Base-by-base conservation (phyloP, 139 green algal species). In the Tetraselmis chui region DNA sequence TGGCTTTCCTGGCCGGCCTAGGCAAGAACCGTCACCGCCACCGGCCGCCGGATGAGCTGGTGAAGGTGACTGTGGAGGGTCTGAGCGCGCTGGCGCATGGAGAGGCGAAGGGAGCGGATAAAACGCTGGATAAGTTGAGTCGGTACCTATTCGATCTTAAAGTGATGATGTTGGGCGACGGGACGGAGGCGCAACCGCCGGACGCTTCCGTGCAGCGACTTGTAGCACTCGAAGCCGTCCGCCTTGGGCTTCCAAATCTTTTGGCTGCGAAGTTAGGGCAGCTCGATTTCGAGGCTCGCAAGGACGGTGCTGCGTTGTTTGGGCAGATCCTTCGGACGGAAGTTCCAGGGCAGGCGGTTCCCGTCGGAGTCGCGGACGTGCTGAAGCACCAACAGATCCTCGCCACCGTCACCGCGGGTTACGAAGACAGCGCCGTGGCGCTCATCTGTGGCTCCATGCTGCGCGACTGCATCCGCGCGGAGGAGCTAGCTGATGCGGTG, bases 251-350 rank as follows among this genome's bases (percentile, higher is more conserved):
- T 5, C 45, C 45, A 18, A 5, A 25, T 5, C 45, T 67, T 5
- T 18, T 67, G 45, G 5, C 45, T 5, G 45, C 45, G 45, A 67
- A 67, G 45, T 30, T 98, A n/a, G 77, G 27, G 1, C 80, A 88
- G 31, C 87, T 98, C 27, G 94, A 96, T 28, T 98, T 98, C 85
- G 94, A 98, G 88, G 79, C 89, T 18, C 86, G 94, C 28, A 97
- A 97, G 81, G 94, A 97, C 80, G 91, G 90, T 29, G 92, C 90
- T 59, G 76, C 83, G 80, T 29, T 82, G 23, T 94, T 95, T 78
- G 90, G 92, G 1, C 87, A 86, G 0, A 80, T 96, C 1, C 84
- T 98, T 25, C 90, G 93, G 31, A 90, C 97, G 30, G 91, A 95
- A 28, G 82, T 76, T 1, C 78, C 24, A 31, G 1, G 23, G 1